Evolutionary conservation across 148 eudicot species (phyloP).

Genomic region (Chenopodium album): DNA sequence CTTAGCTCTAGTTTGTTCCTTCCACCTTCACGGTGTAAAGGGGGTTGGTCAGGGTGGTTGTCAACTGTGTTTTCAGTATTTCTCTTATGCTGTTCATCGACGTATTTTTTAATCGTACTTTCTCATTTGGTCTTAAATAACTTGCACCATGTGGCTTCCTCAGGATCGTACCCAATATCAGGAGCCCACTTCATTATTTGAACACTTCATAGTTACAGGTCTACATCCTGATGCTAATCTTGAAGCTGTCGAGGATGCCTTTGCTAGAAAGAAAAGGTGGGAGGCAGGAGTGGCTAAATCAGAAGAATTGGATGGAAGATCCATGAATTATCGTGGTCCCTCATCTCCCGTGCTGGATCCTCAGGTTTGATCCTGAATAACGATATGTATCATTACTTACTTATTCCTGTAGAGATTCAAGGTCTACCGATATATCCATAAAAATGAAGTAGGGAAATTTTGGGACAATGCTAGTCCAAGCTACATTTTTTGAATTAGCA

Average conservation of each 20-base stretch:
- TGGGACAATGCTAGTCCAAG: background rate
- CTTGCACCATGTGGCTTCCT: conserved; percentile 27
- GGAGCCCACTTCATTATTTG: conserved; percentile 82
- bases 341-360: conserved; percentile 71
- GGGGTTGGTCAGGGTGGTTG: background rate
- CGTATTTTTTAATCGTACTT: background rate
- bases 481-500: background rate
- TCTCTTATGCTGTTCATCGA: background rate
- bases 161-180: conserved; percentile 66
- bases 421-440: background rate
- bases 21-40: background rate
- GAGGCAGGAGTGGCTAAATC: conserved; percentile 48
- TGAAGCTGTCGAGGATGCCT: conserved; percentile 74
- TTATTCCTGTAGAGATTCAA: too few relatives aligned
- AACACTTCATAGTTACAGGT: conserved; percentile 86
- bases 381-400: background rate
- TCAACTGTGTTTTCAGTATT: background rate
- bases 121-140: conserved; percentile 4
- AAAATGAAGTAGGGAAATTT: background rate
- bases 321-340: conserved; percentile 40
- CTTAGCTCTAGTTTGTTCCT: background rate
- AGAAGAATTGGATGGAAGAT: conserved; percentile 36
- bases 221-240: conserved; percentile 85
- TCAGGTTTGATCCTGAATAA: conserved; percentile 52
- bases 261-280: conserved; percentile 72